phyloP scores from a whole-genome alignment of 2,329 filamentous ascomycete species.

The Ciborinia camelliae region DNA sequence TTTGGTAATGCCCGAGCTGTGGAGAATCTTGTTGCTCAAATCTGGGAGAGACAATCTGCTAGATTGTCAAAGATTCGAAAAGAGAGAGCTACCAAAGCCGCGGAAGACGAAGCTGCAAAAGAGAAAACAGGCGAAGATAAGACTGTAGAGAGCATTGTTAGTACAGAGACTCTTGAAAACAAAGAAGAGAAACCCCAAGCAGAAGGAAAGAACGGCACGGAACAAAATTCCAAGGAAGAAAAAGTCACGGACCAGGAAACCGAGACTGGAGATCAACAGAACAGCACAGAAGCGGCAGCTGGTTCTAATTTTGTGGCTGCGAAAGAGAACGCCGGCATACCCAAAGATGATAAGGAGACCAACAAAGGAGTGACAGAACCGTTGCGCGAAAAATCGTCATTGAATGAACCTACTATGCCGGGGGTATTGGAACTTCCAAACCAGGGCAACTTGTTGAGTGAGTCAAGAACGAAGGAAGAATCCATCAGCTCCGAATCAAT shows the following conservation, averaged over 20 bases:
- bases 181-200: conserved; percentile 44
- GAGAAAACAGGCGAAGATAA: conserved; percentile 40
- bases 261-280: not conserved
- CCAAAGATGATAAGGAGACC: not conserved
- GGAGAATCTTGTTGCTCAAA: conserved; percentile 54
- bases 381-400: not conserved
- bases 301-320: not conserved
- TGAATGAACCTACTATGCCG: not conserved
- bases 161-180: not conserved
- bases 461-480: not conserved
- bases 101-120: not conserved
- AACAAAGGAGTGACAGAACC: not conserved
- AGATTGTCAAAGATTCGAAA: conserved; percentile 18
- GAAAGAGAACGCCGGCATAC: not conserved
- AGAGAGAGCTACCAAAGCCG: conserved; percentile 6
- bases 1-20: conserved; percentile 71
- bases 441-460: not conserved
- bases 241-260: not conserved
- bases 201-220: not conserved
- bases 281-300: not conserved
- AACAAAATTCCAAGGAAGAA: not conserved
- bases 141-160: conserved; percentile 6
- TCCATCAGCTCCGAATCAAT: not conserved
- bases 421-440: not conserved
- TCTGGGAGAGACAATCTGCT: conserved; percentile 54